Evolutionary conservation across 2,329 filamentous ascomycete genomes (phyloP).

Genomic region (Pseudogymnoascus sp.): DNA sequence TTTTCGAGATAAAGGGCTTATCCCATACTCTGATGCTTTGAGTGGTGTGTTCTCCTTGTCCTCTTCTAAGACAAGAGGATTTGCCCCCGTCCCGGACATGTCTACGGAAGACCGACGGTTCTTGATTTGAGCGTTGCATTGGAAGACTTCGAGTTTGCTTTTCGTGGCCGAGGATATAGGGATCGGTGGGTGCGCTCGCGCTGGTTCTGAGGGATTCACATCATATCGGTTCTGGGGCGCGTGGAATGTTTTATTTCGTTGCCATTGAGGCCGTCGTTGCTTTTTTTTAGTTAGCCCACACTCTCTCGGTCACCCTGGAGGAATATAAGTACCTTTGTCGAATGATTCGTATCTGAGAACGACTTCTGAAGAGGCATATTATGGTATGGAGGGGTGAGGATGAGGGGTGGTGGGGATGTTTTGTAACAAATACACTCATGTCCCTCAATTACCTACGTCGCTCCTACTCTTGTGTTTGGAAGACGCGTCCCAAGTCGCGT

Average conservation of each 20-base stretch:
- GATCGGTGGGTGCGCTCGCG: constrained; percentile 24
- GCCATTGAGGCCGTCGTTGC: constrained; percentile 25
- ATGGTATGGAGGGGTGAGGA: neutral
- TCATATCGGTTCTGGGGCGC: constrained; percentile 16
- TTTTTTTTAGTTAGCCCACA: neutral
- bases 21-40: neutral
- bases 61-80: constrained; percentile 20
- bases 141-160: constrained; percentile 52
- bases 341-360: constrained; percentile 31
- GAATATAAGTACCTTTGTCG: constrained; percentile 19
- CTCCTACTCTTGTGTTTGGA: neutral
- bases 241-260: constrained; percentile 27
- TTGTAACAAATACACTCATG: neutral
- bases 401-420: neutral
- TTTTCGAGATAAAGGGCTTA: neutral
- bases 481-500: constrained; percentile 12
- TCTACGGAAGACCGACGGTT: neutral
- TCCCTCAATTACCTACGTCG: neutral
- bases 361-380: constrained; percentile 32
- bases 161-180: constrained; percentile 49
- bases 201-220: constrained; percentile 18
- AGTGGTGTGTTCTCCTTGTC: constrained; percentile 24
- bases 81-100: constrained; percentile 17
- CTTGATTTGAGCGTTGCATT: constrained; percentile 39
- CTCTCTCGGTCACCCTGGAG: neutral